phyloP scores from a whole-genome alignment of 2,329 filamentous ascomycete genomes.

The Aspergillus viridinutans region DNA sequence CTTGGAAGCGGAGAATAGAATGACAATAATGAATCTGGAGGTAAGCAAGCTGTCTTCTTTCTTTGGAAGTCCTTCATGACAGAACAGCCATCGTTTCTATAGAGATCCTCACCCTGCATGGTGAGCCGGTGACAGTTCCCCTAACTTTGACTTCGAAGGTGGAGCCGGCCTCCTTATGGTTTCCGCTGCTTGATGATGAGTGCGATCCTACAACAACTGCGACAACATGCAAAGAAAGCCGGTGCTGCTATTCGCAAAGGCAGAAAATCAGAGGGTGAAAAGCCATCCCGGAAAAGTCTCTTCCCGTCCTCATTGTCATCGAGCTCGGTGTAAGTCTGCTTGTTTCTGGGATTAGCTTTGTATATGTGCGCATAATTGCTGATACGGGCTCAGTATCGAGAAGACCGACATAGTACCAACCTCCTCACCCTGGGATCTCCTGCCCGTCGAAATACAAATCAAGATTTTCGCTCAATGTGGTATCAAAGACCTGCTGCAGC shows the following conservation, averaged over 20 bases:
- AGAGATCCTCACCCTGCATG: not conserved
- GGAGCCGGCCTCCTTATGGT: conserved; percentile 27
- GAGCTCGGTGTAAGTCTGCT: conserved; percentile 20
- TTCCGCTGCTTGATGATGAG: conserved; percentile 29
- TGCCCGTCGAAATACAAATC: conserved; percentile 41
- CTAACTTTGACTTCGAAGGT: conserved; percentile 9
- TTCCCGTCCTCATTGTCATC: conserved; percentile 20
- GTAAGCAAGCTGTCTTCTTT: not conserved
- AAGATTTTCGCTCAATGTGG: conserved; percentile 39
- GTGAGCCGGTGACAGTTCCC: conserved; percentile 6
- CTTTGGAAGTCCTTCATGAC: not conserved
- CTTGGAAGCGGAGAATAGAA: not conserved
- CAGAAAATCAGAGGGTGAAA: conserved; percentile 25
- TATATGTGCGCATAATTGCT: conserved; percentile 7
- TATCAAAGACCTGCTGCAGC: conserved; percentile 31
- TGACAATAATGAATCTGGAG: not conserved
- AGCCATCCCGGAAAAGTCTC: conserved; percentile 17
- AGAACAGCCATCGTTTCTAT: not conserved
- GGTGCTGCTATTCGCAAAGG: conserved; percentile 28
- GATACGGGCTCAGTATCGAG: conserved; percentile 14
- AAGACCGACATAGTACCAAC: conserved; percentile 22
- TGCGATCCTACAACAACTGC: conserved; percentile 30
- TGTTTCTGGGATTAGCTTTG: not conserved
- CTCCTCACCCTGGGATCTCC: conserved; percentile 34
- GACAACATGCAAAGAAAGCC: conserved; percentile 29